A percentile compares a stretch with the other conserved stretches of the same genome.
Evolutionary conservation across 2,329 filamentous ascomycete genomes (phyloP).

Genomic region (Cryoendolithus antarcticus): DNA sequence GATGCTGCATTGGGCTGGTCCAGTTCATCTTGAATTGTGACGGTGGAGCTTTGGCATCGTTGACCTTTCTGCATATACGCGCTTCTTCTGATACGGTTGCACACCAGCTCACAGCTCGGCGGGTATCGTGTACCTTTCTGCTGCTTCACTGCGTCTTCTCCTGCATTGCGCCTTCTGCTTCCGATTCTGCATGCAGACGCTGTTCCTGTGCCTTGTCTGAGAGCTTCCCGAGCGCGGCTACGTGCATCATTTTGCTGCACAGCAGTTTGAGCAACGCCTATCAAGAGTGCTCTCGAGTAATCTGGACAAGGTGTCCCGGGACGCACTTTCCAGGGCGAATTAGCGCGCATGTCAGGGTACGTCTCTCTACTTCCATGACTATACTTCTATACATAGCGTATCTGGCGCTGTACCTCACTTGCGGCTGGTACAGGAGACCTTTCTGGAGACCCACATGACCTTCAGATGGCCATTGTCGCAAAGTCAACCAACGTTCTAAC

Average conservation of each 20-base stretch:
- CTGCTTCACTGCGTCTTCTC: conserved; percentile 5
- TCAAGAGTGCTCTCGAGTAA: conserved; percentile 1
- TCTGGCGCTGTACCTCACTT: conserved; percentile 4
- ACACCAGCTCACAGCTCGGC: conserved; percentile 14
- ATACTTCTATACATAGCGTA: conserved; percentile 13
- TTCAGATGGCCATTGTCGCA: conserved; percentile 12
- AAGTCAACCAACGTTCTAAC: conserved; percentile 13
- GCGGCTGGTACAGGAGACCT: no score
- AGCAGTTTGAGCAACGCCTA: conserved; percentile 2
- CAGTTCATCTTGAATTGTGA: conserved; percentile 6
- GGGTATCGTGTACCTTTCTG: conserved; percentile 5
- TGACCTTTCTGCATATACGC: conserved; percentile 14
- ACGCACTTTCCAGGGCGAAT: conserved; percentile 4
- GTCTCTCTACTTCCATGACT: conserved; percentile 9
- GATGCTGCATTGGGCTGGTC: conserved; percentile 8
- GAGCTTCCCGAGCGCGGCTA: conserved; percentile 25
- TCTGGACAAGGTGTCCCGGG: conserved; percentile 2
- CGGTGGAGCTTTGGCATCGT: conserved; percentile 7
- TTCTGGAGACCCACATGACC: conserved; percentile 1
- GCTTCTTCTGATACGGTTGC: conserved; percentile 16
- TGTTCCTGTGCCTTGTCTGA: conserved; percentile 9
- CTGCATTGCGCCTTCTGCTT: conserved; percentile 13
- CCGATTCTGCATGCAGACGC: conserved; percentile 14
- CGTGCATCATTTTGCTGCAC: conserved; percentile 24
- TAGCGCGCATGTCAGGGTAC: conserved; percentile 24